These are phyloP conservation scores for Solanum bulbocastanum DNA, from an alignment of 257 asterid species.

Conservation along the genomic window DNA sequence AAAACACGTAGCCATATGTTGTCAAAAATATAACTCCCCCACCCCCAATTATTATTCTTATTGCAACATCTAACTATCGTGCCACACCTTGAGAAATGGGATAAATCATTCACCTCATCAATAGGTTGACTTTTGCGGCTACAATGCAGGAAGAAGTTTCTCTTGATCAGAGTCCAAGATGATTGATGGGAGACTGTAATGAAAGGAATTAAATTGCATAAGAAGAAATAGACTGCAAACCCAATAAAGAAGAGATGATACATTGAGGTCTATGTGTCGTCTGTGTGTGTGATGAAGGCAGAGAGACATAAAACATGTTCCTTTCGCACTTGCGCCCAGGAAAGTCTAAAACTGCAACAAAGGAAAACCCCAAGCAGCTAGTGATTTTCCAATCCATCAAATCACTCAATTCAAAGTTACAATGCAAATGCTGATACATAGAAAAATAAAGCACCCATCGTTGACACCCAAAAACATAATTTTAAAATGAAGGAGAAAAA, in stretches of 20 bases:
- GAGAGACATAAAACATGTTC: not conserved
- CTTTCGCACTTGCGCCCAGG: not conserved
- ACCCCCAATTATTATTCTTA: not conserved
- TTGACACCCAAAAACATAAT: not conserved
- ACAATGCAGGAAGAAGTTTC: conserved; percentile 62
- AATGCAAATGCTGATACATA: conserved; percentile 46
- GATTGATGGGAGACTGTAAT: conserved; percentile 47
- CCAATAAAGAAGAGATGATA: not conserved
- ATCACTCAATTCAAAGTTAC: conserved; percentile 27
- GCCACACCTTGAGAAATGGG: not conserved
- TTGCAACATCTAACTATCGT: not conserved
- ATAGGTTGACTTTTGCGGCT: conserved; percentile 66
- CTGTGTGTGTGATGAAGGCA: not conserved
- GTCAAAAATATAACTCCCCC: not conserved
- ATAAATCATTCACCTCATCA: conserved; percentile 54
- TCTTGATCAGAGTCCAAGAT: conserved; percentile 59
- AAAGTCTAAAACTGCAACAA: not conserved
- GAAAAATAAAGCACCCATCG: not conserved
- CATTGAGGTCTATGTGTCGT: not conserved
- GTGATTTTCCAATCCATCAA: conserved; percentile 3
- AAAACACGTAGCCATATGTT: not conserved
- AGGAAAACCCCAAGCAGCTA: conserved; percentile 27
- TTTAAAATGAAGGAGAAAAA: not conserved
- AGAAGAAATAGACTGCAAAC: not conserved
- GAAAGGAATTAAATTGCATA: not conserved